These are phyloP conservation scores for Hymenoscyphus infarciens DNA, from an alignment of 2,329 filamentous ascomycete species.

Conservation along the genomic window DNA sequence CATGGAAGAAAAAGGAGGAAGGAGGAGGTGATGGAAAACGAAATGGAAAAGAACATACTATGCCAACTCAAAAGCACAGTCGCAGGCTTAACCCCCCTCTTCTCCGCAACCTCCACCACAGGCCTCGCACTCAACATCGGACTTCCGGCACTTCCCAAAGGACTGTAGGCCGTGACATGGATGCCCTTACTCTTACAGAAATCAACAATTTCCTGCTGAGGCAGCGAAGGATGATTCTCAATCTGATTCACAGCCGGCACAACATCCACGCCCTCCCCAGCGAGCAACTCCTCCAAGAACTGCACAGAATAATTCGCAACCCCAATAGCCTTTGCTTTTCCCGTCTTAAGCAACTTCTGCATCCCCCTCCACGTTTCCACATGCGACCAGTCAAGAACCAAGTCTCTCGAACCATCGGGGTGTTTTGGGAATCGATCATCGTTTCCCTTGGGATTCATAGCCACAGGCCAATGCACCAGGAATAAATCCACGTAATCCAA, in stretches of 20 bases:
- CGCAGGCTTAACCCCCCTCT: slow-evolving; percentile 57
- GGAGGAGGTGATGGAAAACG: background rate
- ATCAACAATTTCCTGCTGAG: slow-evolving; percentile 46
- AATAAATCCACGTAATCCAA: slow-evolving; percentile 80
- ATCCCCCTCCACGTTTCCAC: slow-evolving; percentile 73
- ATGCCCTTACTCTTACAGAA: slow-evolving; percentile 47
- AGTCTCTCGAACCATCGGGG: slow-evolving; percentile 44
- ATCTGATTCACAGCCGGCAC: slow-evolving; percentile 55
- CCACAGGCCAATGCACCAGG: slow-evolving; percentile 79
- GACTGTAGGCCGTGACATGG: slow-evolving; percentile 47
- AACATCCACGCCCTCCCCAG: slow-evolving; percentile 35
- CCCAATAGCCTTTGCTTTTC: slow-evolving; percentile 49
- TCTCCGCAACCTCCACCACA: slow-evolving; percentile 61
- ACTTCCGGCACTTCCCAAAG: slow-evolving; percentile 37
- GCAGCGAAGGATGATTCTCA: slow-evolving; percentile 54
- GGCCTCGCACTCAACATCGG: slow-evolving; percentile 55
- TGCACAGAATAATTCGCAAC: slow-evolving; percentile 36
- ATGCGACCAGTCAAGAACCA: slow-evolving; percentile 63
- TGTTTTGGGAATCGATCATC: slow-evolving; percentile 12
- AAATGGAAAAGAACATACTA: slow-evolving; percentile 44
- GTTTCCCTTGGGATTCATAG: slow-evolving; percentile 65
- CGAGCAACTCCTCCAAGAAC: slow-evolving; percentile 33
- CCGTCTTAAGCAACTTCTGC: slow-evolving; percentile 59
- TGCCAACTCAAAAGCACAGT: slow-evolving; percentile 70
- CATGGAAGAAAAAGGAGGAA: background rate